Conservation (phyloP, 2,329 filamentous ascomycete genomes). For the Metarhizium album region DNA sequence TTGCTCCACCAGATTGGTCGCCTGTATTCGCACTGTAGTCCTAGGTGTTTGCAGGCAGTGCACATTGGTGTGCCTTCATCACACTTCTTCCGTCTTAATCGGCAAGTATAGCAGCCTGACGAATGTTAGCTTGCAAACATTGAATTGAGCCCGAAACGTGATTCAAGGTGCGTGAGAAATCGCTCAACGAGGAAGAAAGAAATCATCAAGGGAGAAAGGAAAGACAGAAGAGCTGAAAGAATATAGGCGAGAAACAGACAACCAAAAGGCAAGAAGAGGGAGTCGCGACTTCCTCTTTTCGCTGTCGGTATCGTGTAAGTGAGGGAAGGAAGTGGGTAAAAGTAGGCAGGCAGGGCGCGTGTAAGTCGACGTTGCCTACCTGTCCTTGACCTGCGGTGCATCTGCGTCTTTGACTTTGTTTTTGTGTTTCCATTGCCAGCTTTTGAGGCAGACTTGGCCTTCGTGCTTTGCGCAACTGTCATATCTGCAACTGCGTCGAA, state of each 20-base stretch:
- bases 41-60: conserved; percentile 61
- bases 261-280: conserved; percentile 1
- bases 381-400: conserved; percentile 90
- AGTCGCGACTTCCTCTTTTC: conserved; percentile 2
- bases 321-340: not conserved
- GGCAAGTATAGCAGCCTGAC: conserved; percentile 57
- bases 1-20: conserved; percentile 96
- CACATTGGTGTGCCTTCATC: conserved; percentile 53
- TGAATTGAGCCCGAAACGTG: not conserved
- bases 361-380: conserved; percentile 38
- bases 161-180: not conserved
- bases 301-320: conserved; percentile 19
- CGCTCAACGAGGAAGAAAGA: not conserved
- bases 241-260: not conserved
- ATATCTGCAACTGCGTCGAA: conserved; percentile 41
- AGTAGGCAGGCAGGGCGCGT: not conserved
- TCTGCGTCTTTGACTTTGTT: conserved; percentile 66
- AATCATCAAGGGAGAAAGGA: not conserved
- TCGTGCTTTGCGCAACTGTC: conserved; percentile 48
- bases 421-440: conserved; percentile 45
- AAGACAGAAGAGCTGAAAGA: not conserved
- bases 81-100: conserved; percentile 58
- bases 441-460: conserved; percentile 48
- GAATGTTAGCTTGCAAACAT: conserved; percentile 3
- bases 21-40: conserved; percentile 90